A percentile compares a stretch with the other conserved stretches of the same genome.
Conservation (phyloP, 768 basidiomycete genomes). For the Agaricus blazei region DNA sequence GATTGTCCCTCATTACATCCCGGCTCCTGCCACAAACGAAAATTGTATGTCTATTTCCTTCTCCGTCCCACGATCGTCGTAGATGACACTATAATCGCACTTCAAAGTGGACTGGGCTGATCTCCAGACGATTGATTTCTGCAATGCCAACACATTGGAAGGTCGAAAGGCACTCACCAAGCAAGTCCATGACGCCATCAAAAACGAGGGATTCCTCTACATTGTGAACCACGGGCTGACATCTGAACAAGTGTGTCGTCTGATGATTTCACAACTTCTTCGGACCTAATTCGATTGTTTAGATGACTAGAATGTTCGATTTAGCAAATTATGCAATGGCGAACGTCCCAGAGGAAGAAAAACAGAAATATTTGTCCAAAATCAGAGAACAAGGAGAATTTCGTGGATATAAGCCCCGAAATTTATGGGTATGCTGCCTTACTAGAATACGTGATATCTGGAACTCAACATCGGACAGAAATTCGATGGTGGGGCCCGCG, state of each 20-base stretch:
- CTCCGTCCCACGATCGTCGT: too few relatives aligned
- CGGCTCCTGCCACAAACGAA: not conserved
- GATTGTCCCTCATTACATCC: not conserved
- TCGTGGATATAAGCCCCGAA: conserved; percentile 42
- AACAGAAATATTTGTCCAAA: not conserved
- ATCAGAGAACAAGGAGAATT: conserved; percentile 14
- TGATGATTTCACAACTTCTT: not conserved
- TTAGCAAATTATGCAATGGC: not conserved
- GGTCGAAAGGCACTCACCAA: not conserved
- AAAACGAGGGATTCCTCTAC: not conserved
- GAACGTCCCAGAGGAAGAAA: not conserved
- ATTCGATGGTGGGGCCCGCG: conserved; percentile 33
- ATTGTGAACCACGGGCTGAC: not conserved
- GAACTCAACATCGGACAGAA: conserved; percentile 18
- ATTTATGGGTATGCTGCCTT: conserved; percentile 32
- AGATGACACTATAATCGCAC: too few relatives aligned
- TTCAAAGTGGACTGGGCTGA: not conserved
- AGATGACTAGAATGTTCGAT: not conserved
- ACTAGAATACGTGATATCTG: not conserved
- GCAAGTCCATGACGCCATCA: not conserved
- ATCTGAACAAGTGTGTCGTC: not conserved
- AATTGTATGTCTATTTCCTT: not conserved
- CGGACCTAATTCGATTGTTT: not conserved
- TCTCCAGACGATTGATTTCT: not conserved
- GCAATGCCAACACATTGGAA: not conserved